These are phyloP conservation scores for Debaryomycetaceae sp. DNA, from an alignment of 1,139 yeast genomes.

Conservation along the genomic window DNA sequence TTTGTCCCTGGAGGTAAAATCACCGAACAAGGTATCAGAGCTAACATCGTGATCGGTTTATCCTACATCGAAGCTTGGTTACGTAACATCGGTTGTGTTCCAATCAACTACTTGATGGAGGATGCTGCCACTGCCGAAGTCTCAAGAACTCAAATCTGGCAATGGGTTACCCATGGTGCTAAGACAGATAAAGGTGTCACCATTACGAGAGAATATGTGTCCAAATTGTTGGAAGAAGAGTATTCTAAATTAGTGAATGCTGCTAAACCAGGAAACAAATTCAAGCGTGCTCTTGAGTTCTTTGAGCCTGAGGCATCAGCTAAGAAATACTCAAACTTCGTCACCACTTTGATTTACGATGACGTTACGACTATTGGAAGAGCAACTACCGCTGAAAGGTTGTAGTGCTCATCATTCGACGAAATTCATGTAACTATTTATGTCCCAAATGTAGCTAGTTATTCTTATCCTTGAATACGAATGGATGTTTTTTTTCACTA, in stretches of 20 bases:
- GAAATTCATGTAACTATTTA: not conserved
- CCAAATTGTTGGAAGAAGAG: slow-evolving; percentile 58
- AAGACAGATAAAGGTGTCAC: slow-evolving; percentile 56
- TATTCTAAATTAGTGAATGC: slow-evolving; percentile 49
- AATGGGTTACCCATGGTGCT: slow-evolving; percentile 78
- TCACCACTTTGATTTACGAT: slow-evolving; percentile 68
- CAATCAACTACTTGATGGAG: slow-evolving; percentile 81
- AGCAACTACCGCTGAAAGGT: slow-evolving; percentile 43
- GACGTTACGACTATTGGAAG: slow-evolving; percentile 59
- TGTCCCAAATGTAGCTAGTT: not conserved
- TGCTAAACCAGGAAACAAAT: slow-evolving; percentile 52
- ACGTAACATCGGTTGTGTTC: slow-evolving; percentile 76
- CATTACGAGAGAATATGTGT: slow-evolving; percentile 57
- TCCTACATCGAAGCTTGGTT: slow-evolving; percentile 84
- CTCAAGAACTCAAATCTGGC: slow-evolving; percentile 77
- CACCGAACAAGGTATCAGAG: slow-evolving; percentile 72
- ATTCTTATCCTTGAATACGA: slow-evolving; percentile 2
- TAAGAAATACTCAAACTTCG: slow-evolving; percentile 67
- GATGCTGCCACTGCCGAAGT: slow-evolving; percentile 89
- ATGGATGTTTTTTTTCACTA: slow-evolving; percentile 1
- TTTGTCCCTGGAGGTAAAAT: slow-evolving; percentile 60
- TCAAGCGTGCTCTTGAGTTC: slow-evolving; percentile 63
- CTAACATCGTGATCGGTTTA: slow-evolving; percentile 68
- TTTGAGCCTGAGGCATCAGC: slow-evolving; percentile 67
- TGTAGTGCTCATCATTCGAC: slow-evolving; percentile 19